Evolutionary conservation across 1,139 yeast species (phyloP), one percentile per base, ranked within the genome.

Genomic region (Magnusiomyces ingens): DNA sequence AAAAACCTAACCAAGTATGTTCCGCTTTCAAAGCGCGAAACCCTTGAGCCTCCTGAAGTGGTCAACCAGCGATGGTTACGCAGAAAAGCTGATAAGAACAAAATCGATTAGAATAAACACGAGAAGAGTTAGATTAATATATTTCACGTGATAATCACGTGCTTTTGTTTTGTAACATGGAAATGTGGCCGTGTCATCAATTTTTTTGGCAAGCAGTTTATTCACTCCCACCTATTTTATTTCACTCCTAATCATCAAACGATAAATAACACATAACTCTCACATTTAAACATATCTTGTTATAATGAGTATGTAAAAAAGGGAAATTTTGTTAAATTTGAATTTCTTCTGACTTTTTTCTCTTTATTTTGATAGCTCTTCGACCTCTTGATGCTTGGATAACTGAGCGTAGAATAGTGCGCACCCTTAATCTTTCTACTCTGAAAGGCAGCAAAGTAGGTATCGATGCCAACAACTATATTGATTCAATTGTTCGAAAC

Each of bases 381-480:
- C 50, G 54, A 32, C 45, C 57, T 11, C 48, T 54, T 21, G 57
- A 54, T 44, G 57, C 57, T 29, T 48, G 47, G 45, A 51, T 54
- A n/a, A 36, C 82, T 61, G 95, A 88, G 62, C 78, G 86, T 57
- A 79, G 84, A 57, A 71, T 85, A 55, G 84, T 82, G 49, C 77
- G 79, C 55, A 74, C 82, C 21, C 72, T 81, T 59, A 82, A 93
- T 13, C 75, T 89, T 60, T 87, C 85, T 43, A 72, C 81, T 10
- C 73, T 90, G 58, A 80, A 76, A 58, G 82, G 84, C 63, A 78
- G 91, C 44, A 80, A 85, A 15, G 71, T 90, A 52, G 97, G 96
- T 52, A 85, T 90, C 49, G 96, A 90, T 66, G 94, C 85, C 19
- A 87, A 83, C 60, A 90, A 88, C 65, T 55, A 55, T 26, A 48